Evolutionary conservation across 73 alveolate species (phyloP), one percentile per base, ranked within the genome.

Genomic region (Halteria grandinella): DNA sequence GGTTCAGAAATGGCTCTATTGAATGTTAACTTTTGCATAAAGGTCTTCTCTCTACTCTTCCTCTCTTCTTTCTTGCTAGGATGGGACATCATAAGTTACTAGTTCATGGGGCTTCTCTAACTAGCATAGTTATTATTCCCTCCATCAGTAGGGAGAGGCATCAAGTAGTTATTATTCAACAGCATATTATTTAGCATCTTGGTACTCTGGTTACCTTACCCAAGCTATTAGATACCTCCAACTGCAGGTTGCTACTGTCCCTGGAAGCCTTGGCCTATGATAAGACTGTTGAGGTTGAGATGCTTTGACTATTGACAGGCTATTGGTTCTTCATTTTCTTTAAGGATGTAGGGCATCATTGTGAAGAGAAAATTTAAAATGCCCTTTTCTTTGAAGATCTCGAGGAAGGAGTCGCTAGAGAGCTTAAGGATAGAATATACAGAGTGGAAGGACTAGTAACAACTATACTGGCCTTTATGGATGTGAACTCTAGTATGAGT

Each of bases 1-100:
- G 80, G 80, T 21, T 66, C 80, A 66, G 80, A 66, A 6, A 66
- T 23, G 7, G 80, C 80, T 66, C 80, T 66, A 23, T 39, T 39
- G 29, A 66, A 66, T 21, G 62, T 44, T 4, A 66, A 53, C 29
- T 66, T 66, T 37, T 66, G 17, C 33, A n/a, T 47, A 15, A 34
- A 4, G 43, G 64, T 40, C 39, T 66, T 27, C 18, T 66, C 80
- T 10, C 17, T 18, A 21, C 45, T n/a, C 51, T 44, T 66, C 24
- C 17, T 36, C 59, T 60, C 77, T 21, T 60, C 77, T 27, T 60
- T 59, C 37, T 60, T 60, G 20, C 34, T 60, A 1, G 77, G 43
- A 23, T 60, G 37, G 20, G 43, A 17, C 18, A 18, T 60, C 48
- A 60, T 60, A 3, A 59, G 77, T n/a, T n/a, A n/a, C n/a, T n/a